Evolutionary conservation across 177 flowering plant species (phyloP).

Genomic region (Tripterygium wilfordii): DNA sequence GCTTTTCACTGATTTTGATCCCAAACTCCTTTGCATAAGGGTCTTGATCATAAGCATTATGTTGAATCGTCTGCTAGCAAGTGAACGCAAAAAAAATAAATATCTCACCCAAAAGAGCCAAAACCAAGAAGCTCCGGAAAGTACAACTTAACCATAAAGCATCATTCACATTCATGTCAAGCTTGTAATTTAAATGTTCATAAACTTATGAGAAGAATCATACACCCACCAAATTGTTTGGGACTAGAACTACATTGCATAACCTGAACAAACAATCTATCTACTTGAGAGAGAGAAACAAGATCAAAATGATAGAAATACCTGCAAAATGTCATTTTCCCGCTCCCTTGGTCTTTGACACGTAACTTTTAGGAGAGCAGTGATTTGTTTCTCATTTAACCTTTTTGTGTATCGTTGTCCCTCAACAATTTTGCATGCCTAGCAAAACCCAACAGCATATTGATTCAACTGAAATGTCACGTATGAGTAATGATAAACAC

Average conservation of each 20-base stretch:
- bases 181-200: too few species aligned
- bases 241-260: too few species aligned
- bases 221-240: too few species aligned
- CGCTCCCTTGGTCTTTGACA: slow-evolving; percentile 57
- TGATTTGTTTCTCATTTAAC: slow-evolving; percentile 61
- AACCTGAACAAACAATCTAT: too few species aligned
- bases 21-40: slow-evolving; percentile 59
- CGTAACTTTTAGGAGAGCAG: slow-evolving; percentile 53
- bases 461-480: not conserved
- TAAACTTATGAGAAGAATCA: too few species aligned
- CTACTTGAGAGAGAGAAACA: too few species aligned
- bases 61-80: slow-evolving; percentile 31
- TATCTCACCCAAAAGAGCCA: not conserved
- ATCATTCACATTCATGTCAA: too few species aligned
- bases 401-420: slow-evolving; percentile 63
- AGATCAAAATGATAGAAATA: too few species aligned
- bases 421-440: slow-evolving; percentile 70
- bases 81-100: not conserved
- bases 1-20: slow-evolving; percentile 34
- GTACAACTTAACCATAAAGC: too few species aligned
- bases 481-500: not conserved
- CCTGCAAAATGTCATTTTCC: slow-evolving; percentile 58
- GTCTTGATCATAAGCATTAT: slow-evolving; percentile 47
- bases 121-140: not conserved
- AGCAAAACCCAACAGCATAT: not conserved